Evolutionary conservation across 2,329 filamentous ascomycete species (phyloP), one percentile per base, ranked within the genome.

Genomic region (Penicillium sp.): DNA sequence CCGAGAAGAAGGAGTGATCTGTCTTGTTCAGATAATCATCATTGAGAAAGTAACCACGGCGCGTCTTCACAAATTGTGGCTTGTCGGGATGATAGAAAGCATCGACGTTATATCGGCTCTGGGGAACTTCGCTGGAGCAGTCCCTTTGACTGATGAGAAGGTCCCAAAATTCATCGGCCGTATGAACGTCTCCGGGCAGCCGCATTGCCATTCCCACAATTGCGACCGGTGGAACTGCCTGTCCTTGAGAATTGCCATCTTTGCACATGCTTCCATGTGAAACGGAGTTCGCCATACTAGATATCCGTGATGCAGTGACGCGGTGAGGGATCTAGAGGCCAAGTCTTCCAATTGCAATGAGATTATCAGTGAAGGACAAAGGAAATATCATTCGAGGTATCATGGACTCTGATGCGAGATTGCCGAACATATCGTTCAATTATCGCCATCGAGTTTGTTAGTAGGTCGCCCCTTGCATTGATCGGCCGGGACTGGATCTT

Each of bases 21-120:
- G 34, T 16, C 3, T 17, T 29, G 9, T 16, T 21, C 5, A 43
- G 18, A 17, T 15, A 31, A 35, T 65, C 53, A 9, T 63, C 53
- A 3, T 65, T 45, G 0, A 67, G 45, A 28, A 64, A 64, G 33
- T 64, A 56, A 0, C 54, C 57, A 34, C 48, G 33, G 7, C 41
- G 45, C 0, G 45, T 50, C 17, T 41, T 42, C 5, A 43, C 36
- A 1, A 30, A 36, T 4, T 36, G 33, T 3, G 49, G 42, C 10
- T 47, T 50, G 23, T 50, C 30, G 7, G 52, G 33, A 13, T 54
- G 45, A 19, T 56, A 54, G 27, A 53, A 60, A 2, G 50, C 50
- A 17, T 57, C 53, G 8, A 47, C 35, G 26, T 58, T 56, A 19
- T 54, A 58, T 20, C 61, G 34, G 2, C 51, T 44, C 6, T 44